Percentiles rank a stretch among this genome's conserved stretches.
Conservation (phyloP, 2,329 filamentous ascomycete genomes). For the Pestalotiopsis sp. region DNA sequence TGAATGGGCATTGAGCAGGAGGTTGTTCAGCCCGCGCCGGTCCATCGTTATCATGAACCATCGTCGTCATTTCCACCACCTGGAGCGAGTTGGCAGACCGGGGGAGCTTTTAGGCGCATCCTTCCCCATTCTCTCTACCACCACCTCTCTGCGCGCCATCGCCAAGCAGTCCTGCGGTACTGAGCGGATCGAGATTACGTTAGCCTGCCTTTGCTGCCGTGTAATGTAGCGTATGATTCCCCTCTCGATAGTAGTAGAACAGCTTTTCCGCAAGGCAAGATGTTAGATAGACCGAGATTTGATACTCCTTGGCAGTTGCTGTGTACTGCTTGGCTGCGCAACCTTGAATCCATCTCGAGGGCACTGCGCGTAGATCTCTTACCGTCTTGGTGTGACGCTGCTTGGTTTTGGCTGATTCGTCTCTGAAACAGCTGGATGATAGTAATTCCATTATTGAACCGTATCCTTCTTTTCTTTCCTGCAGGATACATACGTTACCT, state of each 20-base stretch:
- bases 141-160: neutral
- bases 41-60: neutral
- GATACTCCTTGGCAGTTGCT: conserved; percentile 3
- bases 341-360: neutral
- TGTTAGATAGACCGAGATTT: conserved; percentile 5
- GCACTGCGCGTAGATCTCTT: neutral
- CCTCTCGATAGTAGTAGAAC: neutral
- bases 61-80: neutral
- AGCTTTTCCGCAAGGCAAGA: neutral
- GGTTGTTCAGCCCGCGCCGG: neutral
- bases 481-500: neutral
- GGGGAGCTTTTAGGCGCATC: neutral
- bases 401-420: neutral
- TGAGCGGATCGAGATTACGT: neutral
- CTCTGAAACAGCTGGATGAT: neutral
- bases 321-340: conserved; percentile 11
- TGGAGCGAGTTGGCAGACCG: neutral
- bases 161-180: neutral
- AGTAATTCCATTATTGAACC: neutral
- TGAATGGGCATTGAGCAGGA: neutral
- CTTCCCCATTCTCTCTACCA: neutral
- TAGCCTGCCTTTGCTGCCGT: neutral
- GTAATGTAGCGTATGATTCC: neutral
- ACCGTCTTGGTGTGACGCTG: neutral
- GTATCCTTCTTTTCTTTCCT: neutral